Conservation (phyloP, 2,329 filamentous ascomycete genomes). For the Monilinia fructicola region DNA sequence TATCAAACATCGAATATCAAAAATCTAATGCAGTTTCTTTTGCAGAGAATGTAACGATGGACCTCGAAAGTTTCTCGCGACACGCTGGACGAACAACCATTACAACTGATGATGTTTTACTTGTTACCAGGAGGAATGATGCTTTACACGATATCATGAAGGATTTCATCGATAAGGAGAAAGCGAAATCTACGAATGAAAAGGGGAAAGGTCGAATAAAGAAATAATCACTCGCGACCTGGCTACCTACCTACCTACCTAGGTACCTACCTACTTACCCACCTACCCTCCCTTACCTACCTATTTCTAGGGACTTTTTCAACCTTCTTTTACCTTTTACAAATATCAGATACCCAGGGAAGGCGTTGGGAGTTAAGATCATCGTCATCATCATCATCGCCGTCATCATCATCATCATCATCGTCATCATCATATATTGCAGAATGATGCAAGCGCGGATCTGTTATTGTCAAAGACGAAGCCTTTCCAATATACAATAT, state of each 20-base stretch:
- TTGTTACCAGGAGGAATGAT: conserved; percentile 84
- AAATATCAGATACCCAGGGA: background rate
- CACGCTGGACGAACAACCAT: conserved; percentile 82
- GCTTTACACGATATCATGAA: conserved; percentile 76
- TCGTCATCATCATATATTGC: background rate
- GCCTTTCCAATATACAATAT: background rate
- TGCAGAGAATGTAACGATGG: conserved; percentile 54
- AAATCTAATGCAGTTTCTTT: conserved; percentile 1
- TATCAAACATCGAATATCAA: background rate
- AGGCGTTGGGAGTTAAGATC: background rate
- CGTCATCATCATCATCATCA: too few species aligned
- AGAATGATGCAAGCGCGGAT: background rate
- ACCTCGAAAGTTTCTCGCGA: conserved; percentile 65
- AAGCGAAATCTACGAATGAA: conserved; percentile 41
- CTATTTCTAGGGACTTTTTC: background rate
- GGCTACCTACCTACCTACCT: too few species aligned
- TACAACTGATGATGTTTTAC: conserved; percentile 81
- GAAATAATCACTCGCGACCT: conserved; percentile 14
- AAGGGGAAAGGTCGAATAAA: conserved; percentile 22
- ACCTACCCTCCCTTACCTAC: background rate
- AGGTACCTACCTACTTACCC: too few species aligned
- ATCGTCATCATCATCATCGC: too few species aligned
- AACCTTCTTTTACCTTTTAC: background rate
- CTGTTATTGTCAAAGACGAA: background rate
- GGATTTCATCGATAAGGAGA: conserved; percentile 62